A percentile compares a stretch with the other conserved stretches of the same genome.
These are phyloP conservation scores for Vigna angularis DNA, from an alignment of 306 rosid genomes.

Conservation along the genomic window DNA sequence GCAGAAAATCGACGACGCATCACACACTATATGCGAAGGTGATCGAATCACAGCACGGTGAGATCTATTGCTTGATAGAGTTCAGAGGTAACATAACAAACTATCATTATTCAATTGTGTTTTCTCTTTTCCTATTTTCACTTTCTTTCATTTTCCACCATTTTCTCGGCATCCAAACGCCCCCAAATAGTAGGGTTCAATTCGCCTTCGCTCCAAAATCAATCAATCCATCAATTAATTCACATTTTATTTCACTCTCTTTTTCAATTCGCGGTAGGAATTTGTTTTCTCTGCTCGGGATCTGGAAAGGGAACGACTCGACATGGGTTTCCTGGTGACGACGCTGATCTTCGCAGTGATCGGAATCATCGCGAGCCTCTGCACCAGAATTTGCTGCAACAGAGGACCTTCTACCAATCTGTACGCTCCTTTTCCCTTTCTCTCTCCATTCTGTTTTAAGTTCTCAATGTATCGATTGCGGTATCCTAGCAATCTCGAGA, in stretches of 20 bases:
- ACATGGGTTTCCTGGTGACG: conserved; percentile 85
- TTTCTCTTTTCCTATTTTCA: background rate
- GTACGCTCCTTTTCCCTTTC: conserved; percentile 46
- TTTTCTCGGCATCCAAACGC: conserved; percentile 44
- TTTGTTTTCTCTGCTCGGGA: conserved; percentile 56
- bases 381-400: conserved; percentile 82
- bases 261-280: conserved; percentile 44
- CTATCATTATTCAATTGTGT: conserved; percentile 1
- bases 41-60: conserved; percentile 38
- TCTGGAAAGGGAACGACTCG: conserved; percentile 50
- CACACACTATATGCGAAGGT: conserved; percentile 32
- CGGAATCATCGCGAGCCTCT: conserved; percentile 78
- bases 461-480: background rate
- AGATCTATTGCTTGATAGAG: conserved; percentile 48
- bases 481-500: background rate
- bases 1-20: conserved; percentile 23
- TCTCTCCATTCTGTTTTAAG: background rate
- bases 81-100: conserved; percentile 48
- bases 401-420: conserved; percentile 84
- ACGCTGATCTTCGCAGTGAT: conserved; percentile 70
- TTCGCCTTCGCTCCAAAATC: background rate
- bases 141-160: background rate
- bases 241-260: background rate
- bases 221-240: conserved; percentile 10
- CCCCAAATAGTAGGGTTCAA: conserved; percentile 14